Evolutionary conservation across 2,329 filamentous ascomycete species (phyloP).

Genomic region (Huntiella bhutanensis): DNA sequence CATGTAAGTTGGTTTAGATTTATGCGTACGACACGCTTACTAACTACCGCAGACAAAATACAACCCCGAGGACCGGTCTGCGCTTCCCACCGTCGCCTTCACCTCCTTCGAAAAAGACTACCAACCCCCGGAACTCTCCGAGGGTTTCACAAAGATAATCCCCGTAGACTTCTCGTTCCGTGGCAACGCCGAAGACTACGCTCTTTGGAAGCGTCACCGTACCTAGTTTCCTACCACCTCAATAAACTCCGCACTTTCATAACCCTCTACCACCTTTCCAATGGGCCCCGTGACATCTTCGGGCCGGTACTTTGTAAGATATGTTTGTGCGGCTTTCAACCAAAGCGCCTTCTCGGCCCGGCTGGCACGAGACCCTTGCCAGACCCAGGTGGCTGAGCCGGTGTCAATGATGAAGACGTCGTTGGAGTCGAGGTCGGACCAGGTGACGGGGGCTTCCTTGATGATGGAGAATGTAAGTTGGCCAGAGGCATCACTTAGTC

Average conservation of each 20-base stretch:
- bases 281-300: conserved; percentile 20
- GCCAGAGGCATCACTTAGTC: conserved; percentile 43
- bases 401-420: conserved; percentile 47
- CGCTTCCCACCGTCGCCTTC: conserved; percentile 67
- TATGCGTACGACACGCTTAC: neutral
- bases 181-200: conserved; percentile 48
- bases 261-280: conserved; percentile 37
- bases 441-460: conserved; percentile 29
- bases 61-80: conserved; percentile 64
- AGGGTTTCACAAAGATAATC: conserved; percentile 70
- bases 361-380: conserved; percentile 43
- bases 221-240: conserved; percentile 20
- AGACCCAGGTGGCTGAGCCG: conserved; percentile 42
- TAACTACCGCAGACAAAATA: neutral
- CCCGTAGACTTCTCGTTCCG: conserved; percentile 59
- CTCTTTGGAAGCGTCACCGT: conserved; percentile 38
- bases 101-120: conserved; percentile 54
- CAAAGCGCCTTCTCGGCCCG: conserved; percentile 38
- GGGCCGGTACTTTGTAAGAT: conserved; percentile 21
- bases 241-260: conserved; percentile 34
- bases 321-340: conserved; percentile 39
- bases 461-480: conserved; percentile 36
- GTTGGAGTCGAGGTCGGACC: conserved; percentile 32
- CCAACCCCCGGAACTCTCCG: conserved; percentile 46
- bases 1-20: conserved; percentile 15